Percentiles rank a stretch among this genome's conserved stretches.
Conservation (phyloP, 768 basidiomycete species). For the Tremella mesenterica region DNA sequence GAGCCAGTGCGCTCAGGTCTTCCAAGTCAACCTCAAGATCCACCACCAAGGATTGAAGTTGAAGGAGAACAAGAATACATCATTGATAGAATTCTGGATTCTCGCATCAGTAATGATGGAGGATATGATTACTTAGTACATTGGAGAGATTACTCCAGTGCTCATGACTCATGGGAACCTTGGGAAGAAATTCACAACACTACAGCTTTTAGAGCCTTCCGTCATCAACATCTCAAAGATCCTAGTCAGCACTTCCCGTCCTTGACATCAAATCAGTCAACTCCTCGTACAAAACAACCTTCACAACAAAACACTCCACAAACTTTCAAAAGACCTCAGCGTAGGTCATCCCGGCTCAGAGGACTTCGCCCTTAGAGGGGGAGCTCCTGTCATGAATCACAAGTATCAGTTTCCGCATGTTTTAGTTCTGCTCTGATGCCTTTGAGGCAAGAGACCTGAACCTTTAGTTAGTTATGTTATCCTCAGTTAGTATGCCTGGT, state of each 20-base stretch:
- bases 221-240: neutral
- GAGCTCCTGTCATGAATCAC: conserved; percentile 1
- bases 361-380: conserved; percentile 1
- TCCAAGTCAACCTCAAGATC: neutral
- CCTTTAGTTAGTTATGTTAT: too few species aligned
- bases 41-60: conserved; percentile 3
- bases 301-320: neutral
- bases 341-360: neutral
- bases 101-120: neutral
- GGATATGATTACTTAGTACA: conserved; percentile 7
- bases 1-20: neutral
- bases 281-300: neutral
- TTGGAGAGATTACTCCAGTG: conserved; percentile 4
- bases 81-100: conserved; percentile 6
- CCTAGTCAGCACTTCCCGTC: neutral
- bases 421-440: too few species aligned
- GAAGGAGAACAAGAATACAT: conserved; percentile 5
- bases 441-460: too few species aligned
- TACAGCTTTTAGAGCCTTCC: neutral
- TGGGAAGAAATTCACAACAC: conserved; percentile 6
- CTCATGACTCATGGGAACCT: conserved; percentile 7
- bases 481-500: too few species aligned
- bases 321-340: neutral
- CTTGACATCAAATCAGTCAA: too few species aligned
- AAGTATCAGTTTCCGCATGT: too few species aligned